Evolutionary conservation across 2,329 filamentous ascomycete genomes (phyloP).

Genomic region (Pestalotiopsis sp.): DNA sequence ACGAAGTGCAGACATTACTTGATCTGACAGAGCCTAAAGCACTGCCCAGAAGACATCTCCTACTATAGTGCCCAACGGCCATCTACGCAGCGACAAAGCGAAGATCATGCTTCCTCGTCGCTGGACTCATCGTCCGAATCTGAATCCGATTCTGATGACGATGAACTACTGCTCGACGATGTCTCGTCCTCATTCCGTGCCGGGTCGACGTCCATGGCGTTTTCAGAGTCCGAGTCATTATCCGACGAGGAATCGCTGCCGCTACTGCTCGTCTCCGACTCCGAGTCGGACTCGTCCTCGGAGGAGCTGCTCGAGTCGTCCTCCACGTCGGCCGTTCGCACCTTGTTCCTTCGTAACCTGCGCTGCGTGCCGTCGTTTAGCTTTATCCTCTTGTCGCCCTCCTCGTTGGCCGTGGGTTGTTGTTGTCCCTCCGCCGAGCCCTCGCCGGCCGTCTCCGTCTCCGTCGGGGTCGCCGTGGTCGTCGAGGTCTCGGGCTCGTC

Average conservation of each 20-base stretch:
- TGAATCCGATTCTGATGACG: slow-evolving; percentile 39
- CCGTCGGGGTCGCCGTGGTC: slow-evolving; percentile 27
- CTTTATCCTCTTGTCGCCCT: slow-evolving; percentile 42
- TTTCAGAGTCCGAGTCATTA: slow-evolving; percentile 31
- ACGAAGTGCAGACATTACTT: too few species aligned
- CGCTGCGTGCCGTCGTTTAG: slow-evolving; percentile 48
- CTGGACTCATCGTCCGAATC: slow-evolving; percentile 31
- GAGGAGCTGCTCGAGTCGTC: slow-evolving; percentile 42
- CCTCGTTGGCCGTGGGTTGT: slow-evolving; percentile 8
- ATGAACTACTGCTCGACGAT: slow-evolving; percentile 46
- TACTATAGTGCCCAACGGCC: too few species aligned
- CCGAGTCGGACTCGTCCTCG: slow-evolving; percentile 37
- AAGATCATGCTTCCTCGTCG: slow-evolving; percentile 16
- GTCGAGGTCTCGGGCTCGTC: slow-evolving; percentile 40
- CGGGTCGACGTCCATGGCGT: slow-evolving; percentile 24
- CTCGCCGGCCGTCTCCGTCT: slow-evolving; percentile 4
- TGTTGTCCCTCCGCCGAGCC: background rate
- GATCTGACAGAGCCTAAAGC: too few species aligned
- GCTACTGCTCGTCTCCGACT: slow-evolving; percentile 37
- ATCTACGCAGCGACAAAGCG: background rate
- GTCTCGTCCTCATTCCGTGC: slow-evolving; percentile 23
- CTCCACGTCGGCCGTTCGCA: slow-evolving; percentile 48
- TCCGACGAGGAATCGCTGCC: slow-evolving; percentile 28
- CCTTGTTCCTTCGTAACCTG: slow-evolving; percentile 55
- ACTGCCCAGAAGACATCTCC: too few species aligned